These are phyloP conservation scores for Rhodosporidiobolus odoratus DNA, from an alignment of 768 basidiomycete species.

Conservation along the genomic window DNA sequence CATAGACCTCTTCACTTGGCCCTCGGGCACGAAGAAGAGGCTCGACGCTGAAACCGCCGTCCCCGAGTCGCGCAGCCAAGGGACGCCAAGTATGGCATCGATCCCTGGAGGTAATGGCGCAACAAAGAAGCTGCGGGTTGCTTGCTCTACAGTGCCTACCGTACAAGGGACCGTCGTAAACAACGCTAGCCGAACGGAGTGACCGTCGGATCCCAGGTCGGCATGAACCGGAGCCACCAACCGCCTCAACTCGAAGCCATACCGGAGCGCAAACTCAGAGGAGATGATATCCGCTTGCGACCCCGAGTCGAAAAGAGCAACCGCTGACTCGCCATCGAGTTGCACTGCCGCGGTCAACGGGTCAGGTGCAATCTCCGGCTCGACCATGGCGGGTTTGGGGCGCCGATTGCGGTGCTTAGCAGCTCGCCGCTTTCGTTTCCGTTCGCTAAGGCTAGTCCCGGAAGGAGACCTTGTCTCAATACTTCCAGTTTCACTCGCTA, in stretches of 20 bases:
- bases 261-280: neutral
- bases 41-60: neutral
- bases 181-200: neutral
- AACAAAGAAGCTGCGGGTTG: slow-evolving; percentile 5
- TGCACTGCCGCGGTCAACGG: no score
- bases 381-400: no score
- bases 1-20: neutral
- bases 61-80: neutral
- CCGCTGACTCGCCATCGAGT: no score
- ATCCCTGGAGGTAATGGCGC: neutral
- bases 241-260: neutral
- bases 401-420: no score
- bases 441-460: no score
- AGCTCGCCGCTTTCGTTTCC: no score
- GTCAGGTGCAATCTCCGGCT: no score
- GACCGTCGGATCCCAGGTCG: neutral
- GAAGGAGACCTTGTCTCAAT: no score
- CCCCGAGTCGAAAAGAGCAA: slow-evolving; percentile 1
- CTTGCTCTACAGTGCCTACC: neutral
- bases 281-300: neutral
- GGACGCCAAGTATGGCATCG: slow-evolving; percentile 19
- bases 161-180: neutral
- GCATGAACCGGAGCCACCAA: neutral
- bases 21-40: neutral
- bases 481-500: no score